Conservation (phyloP, 2,329 filamentous ascomycete species). For the Phialophora verrucosa region DNA sequence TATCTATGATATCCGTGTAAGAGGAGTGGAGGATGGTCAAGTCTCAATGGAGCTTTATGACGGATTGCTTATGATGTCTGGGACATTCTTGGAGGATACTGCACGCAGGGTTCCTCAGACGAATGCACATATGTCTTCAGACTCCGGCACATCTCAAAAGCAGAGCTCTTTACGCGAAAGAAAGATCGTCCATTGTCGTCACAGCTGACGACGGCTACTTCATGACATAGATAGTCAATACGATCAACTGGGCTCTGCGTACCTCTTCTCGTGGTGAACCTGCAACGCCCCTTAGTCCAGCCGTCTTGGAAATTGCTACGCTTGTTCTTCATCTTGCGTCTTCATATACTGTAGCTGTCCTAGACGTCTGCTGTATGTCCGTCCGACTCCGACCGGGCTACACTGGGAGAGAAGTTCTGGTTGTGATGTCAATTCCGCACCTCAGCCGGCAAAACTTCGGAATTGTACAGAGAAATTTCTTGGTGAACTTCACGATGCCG, state of each 20-base stretch:
- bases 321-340: not conserved
- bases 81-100: constrained; percentile 24
- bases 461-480: constrained; percentile 2
- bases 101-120: constrained; percentile 22
- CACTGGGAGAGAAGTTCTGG: not conserved
- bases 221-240: constrained; percentile 22
- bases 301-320: not conserved
- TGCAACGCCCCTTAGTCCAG: not conserved
- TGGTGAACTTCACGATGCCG: not conserved
- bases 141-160: constrained; percentile 28
- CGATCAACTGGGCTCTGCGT: constrained; percentile 17
- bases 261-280: not conserved
- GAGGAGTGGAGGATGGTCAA: constrained; percentile 40
- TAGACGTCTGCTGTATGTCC: not conserved
- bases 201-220: constrained; percentile 1
- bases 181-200: constrained; percentile 8
- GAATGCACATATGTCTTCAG: constrained; percentile 23
- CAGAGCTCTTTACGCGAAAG: constrained; percentile 21
- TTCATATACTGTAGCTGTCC: not conserved
- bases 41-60: constrained; percentile 37
- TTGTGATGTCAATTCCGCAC: not conserved
- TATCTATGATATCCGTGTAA: constrained; percentile 27
- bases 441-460: constrained; percentile 4
- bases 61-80: constrained; percentile 38
- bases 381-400: not conserved